A percentile compares a stretch with the other conserved stretches of the same genome.
phyloP scores from a whole-genome alignment of 2,329 filamentous ascomycete genomes.

The Arthrobotrys pseudoclavata region DNA sequence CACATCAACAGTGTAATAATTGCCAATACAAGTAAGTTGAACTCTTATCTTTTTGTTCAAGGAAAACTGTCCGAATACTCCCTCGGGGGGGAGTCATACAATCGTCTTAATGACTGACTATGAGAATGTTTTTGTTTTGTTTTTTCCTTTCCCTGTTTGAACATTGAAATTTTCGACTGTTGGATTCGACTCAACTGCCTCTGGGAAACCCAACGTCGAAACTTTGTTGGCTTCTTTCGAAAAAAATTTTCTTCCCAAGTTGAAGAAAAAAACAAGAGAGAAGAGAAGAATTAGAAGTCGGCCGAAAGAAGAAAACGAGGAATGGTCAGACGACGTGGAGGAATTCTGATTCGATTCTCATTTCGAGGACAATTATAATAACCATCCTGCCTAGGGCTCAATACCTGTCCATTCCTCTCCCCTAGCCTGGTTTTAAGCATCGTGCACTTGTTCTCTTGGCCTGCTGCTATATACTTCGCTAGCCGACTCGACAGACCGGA shows the following conservation, averaged over 20 bases:
- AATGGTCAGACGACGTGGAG: slow-evolving; percentile 3
- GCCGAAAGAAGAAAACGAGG: neutral
- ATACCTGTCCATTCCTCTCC: slow-evolving; percentile 31
- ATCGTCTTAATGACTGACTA: too few relatives aligned
- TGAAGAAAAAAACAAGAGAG: neutral
- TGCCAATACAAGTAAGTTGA: neutral
- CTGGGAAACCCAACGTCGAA: slow-evolving; percentile 11
- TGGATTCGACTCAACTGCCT: neutral
- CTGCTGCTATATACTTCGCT: slow-evolving; percentile 14
- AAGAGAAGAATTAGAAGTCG: neutral
- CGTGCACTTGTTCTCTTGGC: slow-evolving; percentile 27
- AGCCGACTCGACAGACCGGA: slow-evolving; percentile 22
- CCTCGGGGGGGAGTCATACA: too few relatives aligned
- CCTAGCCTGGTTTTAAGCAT: slow-evolving; percentile 34
- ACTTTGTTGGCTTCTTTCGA: slow-evolving; percentile 7
- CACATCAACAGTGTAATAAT: neutral
- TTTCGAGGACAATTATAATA: slow-evolving; percentile 24
- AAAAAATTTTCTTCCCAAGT: slow-evolving; percentile 2
- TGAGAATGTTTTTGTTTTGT: neutral
- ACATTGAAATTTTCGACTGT: neutral
- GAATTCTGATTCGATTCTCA: slow-evolving; percentile 29
- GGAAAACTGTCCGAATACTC: too few relatives aligned
- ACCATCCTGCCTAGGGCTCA: slow-evolving; percentile 36
- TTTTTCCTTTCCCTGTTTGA: neutral
- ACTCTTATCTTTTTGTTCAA: neutral